phyloP scores from a whole-genome alignment of 1,284 basidiomycete species.

The Hemileia vastatrix region DNA sequence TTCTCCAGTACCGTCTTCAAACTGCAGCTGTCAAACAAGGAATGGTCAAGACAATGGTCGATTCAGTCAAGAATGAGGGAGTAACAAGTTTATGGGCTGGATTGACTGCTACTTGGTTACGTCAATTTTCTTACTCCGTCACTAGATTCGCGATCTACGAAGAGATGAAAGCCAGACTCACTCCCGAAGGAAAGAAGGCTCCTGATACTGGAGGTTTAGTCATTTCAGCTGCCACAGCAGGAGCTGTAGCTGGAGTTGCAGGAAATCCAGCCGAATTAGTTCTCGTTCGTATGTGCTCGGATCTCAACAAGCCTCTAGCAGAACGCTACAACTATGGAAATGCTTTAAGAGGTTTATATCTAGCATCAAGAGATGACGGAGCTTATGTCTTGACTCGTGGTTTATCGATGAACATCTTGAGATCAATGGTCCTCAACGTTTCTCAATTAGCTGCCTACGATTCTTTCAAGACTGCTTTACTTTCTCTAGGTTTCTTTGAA shows the following conservation, averaged over 20 bases:
- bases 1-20: neutral
- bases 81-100: neutral
- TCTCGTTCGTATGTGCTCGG: neutral
- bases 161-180: neutral
- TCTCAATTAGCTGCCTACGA: neutral
- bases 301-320: neutral
- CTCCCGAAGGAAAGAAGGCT: neutral
- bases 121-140: neutral
- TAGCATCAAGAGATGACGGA: neutral
- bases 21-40: neutral
- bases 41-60: neutral
- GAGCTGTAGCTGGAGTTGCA: neutral
- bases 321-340: neutral
- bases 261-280: neutral
- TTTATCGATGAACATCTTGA: neutral
- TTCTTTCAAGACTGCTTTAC: neutral
- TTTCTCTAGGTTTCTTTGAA: neutral
- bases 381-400: neutral
- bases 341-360: neutral
- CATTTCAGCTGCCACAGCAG: neutral
- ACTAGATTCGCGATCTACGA: neutral
- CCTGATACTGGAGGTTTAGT: neutral
- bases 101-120: neutral
- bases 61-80: neutral
- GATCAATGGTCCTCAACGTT: neutral